These are phyloP conservation scores for Fulvia fulva DNA, from an alignment of 2,329 filamentous ascomycete species.

Conservation along the genomic window DNA sequence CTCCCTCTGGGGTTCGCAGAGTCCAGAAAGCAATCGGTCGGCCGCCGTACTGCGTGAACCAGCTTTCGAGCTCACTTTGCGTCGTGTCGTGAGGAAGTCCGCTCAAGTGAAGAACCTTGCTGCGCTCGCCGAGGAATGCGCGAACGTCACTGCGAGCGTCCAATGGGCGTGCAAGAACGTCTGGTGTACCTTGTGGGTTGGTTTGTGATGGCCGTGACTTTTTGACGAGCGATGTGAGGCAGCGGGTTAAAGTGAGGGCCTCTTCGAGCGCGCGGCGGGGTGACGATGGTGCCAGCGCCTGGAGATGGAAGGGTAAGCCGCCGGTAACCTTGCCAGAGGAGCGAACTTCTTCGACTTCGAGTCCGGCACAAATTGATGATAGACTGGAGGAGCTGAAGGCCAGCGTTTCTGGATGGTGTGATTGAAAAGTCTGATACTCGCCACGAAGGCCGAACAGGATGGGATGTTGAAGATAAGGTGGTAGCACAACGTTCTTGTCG, in stretches of 20 bases:
- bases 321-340: slow-evolving; percentile 98
- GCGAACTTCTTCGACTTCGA: slow-evolving; percentile 96
- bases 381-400: slow-evolving; percentile 94
- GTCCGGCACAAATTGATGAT: slow-evolving; percentile 94
- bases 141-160: slow-evolving; percentile 94
- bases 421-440: slow-evolving; percentile 98
- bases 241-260: slow-evolving; percentile 86
- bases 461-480: slow-evolving; percentile 95
- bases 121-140: slow-evolving; percentile 91
- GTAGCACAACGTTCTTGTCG: slow-evolving; percentile 95
- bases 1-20: slow-evolving; percentile 92
- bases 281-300: slow-evolving; percentile 90
- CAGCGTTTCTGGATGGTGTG: slow-evolving; percentile 94
- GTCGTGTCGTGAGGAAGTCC: slow-evolving; percentile 96
- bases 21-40: slow-evolving; percentile 99
- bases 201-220: slow-evolving; percentile 78
- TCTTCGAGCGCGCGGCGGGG: slow-evolving; percentile 97
- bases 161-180: slow-evolving; percentile 92
- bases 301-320: slow-evolving; percentile 94
- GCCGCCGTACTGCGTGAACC: slow-evolving; percentile 98
- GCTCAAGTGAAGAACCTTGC: slow-evolving; percentile 97
- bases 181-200: slow-evolving; percentile 75
- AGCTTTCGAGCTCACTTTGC: slow-evolving; percentile 96
- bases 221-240: slow-evolving; percentile 85
- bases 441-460: slow-evolving; percentile 94